Percentiles rank a stretch among this genome's conserved stretches.
Conservation (phyloP, 495 filamentous ascomycete genomes). For the Chaetomium tenue region DNA sequence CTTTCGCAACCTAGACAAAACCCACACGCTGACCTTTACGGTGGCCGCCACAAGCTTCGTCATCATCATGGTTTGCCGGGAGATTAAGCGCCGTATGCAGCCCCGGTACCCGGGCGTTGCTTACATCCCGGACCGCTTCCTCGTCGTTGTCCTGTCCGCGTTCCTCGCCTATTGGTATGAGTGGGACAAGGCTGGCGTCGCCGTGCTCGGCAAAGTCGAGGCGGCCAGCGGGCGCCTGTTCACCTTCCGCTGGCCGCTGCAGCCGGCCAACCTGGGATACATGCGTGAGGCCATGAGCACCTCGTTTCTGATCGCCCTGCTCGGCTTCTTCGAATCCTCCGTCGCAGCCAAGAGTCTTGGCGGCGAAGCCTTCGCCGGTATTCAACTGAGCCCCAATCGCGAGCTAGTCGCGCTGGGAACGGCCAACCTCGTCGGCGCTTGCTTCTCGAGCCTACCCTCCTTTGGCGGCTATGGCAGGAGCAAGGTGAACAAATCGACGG, state of each 20-base stretch:
- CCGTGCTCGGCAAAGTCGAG: slow-evolving; percentile 77
- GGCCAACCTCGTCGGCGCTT: slow-evolving; percentile 85
- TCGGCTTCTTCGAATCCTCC: slow-evolving; percentile 97
- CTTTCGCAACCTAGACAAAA: slow-evolving; percentile 57
- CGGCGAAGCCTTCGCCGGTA: slow-evolving; percentile 63
- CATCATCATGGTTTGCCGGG: slow-evolving; percentile 83
- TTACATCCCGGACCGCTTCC: slow-evolving; percentile 88
- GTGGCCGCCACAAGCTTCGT: slow-evolving; percentile 77
- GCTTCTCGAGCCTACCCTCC: slow-evolving; percentile 86
- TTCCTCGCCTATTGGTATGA: slow-evolving; percentile 72
- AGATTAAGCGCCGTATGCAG: slow-evolving; percentile 78
- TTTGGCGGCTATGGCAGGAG: slow-evolving; percentile 96
- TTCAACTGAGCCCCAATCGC: slow-evolving; percentile 83
- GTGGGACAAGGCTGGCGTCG: slow-evolving; percentile 80
- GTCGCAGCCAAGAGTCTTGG: slow-evolving; percentile 93
- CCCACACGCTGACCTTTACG: slow-evolving; percentile 69
- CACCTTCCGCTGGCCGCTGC: slow-evolving; percentile 81
- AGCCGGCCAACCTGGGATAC: slow-evolving; percentile 68
- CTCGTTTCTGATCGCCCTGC: slow-evolving; percentile 86
- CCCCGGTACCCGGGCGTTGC: slow-evolving; percentile 77
- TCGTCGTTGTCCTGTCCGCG: slow-evolving; percentile 84
- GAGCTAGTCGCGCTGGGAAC: slow-evolving; percentile 91
- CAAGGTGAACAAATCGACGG: slow-evolving; percentile 90
- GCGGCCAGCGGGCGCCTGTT: slow-evolving; percentile 66
- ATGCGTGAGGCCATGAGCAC: slow-evolving; percentile 87